Percentiles rank a stretch among this genome's conserved stretches.
Conservation (phyloP, 345 rosid species). For the Eutrema heterophyllum region DNA sequence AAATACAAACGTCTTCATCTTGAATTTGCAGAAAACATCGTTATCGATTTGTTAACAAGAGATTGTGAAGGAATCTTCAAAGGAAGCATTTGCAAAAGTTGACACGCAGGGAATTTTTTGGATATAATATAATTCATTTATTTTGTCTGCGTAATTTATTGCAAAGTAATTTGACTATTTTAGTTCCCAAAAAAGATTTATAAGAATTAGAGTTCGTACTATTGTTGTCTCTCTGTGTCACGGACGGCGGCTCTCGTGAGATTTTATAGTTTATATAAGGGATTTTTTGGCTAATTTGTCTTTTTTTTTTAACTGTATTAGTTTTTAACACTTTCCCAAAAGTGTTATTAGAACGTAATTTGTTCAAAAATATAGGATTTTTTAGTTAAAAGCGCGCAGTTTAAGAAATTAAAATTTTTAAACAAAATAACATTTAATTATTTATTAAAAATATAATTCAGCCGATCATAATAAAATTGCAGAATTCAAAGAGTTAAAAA, state of each 20-base stretch:
- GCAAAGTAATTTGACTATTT: constrained; percentile 11
- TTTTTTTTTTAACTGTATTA: no score
- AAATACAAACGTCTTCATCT: background rate
- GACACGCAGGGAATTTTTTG: constrained; percentile 7
- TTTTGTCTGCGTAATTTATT: constrained; percentile 1
- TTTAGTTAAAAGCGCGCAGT: no score
- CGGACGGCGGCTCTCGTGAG: constrained; percentile 27
- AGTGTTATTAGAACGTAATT: no score
- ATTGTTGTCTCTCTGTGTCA: constrained; percentile 16
- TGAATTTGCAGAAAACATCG: background rate
- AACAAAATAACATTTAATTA: no score
- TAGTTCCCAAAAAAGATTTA: constrained; percentile 8
- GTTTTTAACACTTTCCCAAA: no score
- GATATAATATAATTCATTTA: background rate
- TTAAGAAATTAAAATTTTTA: no score
- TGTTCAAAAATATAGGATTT: no score
- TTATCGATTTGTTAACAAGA: constrained; percentile 6
- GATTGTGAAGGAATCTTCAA: background rate
- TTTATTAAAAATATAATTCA: no score
- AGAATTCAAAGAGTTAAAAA: no score
- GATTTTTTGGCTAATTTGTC: no score
- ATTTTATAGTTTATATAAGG: background rate
- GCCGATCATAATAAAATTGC: no score
- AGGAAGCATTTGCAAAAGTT: background rate
- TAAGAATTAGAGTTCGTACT: constrained; percentile 16